Evolutionary conservation across 345 rosid species (phyloP), one percentile per base, ranked within the genome.

Genomic region (Aegle marmelos): DNA sequence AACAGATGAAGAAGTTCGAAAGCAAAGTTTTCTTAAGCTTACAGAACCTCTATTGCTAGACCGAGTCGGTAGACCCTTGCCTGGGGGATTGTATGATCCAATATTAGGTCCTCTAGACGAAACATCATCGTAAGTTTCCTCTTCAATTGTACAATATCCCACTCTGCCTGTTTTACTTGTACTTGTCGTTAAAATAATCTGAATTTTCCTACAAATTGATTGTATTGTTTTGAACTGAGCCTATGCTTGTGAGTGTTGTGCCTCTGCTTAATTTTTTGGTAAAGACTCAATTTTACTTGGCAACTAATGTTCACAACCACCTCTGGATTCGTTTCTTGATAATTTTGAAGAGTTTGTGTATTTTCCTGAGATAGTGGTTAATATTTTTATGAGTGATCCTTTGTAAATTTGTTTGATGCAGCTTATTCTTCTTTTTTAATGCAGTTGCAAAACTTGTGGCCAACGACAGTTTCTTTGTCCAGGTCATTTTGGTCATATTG

Each of bases 401-500:
- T 69, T 36, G n/a, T 74, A 36, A 33, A 56, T 37, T 24, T 50
- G 41, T 30, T 76, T 76, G 67, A 77, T 79, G 11, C 50, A 28
- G 63, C 75, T 68, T 25, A 24, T 21, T 71, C 27, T 56, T 72
- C 76, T 10, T 36, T 2, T 36, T 77, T 50, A 62, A 76, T 91
- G 93, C 97, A 96, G 98, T 66, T 96, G 99, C 86, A 82, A 85
- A 85, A 79, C 89, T 31, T 94, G 99, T 73, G 89, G 94, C 57
- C 93, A 86, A 82, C 79, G 81, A 6, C 83, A 76, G 11, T 85
- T 82, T 70, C 27, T 74, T 78, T 96, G 99, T 76, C 94, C 97
- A 4, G 99, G 99, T 62, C 99, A 96, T 79, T 96, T 95, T 78
- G 99, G 99, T 59, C 97, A 91, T 79, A 87, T 94, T 8, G 92